These are phyloP conservation scores for Penicillium flavigenum DNA, from an alignment of 495 filamentous ascomycete genomes.

Conservation along the genomic window DNA sequence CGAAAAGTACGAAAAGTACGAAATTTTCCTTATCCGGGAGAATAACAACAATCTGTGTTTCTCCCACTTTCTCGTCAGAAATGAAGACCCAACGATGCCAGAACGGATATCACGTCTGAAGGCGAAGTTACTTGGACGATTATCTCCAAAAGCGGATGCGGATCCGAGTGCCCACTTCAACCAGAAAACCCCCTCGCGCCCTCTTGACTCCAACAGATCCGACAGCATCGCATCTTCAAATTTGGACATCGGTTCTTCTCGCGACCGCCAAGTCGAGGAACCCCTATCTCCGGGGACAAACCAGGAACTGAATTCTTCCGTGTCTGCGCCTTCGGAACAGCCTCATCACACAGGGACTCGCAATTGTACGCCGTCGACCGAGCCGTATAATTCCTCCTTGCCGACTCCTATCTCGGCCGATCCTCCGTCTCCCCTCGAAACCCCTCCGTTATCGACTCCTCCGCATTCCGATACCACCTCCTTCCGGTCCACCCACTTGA, in stretches of 20 bases:
- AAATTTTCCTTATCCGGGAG: neutral
- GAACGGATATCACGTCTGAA: conserved; percentile 41
- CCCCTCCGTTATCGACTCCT: conserved; percentile 24
- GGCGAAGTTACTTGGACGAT: conserved; percentile 42
- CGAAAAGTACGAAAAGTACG: neutral
- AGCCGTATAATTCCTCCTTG: conserved; percentile 18
- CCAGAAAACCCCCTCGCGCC: conserved; percentile 25
- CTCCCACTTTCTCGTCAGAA: neutral
- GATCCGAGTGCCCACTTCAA: conserved; percentile 32
- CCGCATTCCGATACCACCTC: conserved; percentile 30
- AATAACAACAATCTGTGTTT: neutral
- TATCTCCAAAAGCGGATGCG: conserved; percentile 38
- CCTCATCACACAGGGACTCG: conserved; percentile 11
- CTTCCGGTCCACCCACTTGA: conserved; percentile 19
- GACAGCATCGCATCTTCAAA: conserved; percentile 27
- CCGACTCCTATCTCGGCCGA: conserved; percentile 30
- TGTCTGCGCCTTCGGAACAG: conserved; percentile 14
- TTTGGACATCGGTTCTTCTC: conserved; percentile 14
- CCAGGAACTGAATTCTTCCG: conserved; percentile 11
- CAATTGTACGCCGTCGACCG: conserved; percentile 19
- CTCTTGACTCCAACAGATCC: conserved; percentile 26
- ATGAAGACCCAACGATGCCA: conserved; percentile 28
- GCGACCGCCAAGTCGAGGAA: conserved; percentile 11
- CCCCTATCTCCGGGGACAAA: conserved; percentile 9
- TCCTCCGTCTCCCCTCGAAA: conserved; percentile 20